A percentile compares a stretch with the other conserved stretches of the same genome.
These are phyloP conservation scores for Neospermospora avenae DNA, from an alignment of 2,329 filamentous ascomycete species.

Conservation along the genomic window DNA sequence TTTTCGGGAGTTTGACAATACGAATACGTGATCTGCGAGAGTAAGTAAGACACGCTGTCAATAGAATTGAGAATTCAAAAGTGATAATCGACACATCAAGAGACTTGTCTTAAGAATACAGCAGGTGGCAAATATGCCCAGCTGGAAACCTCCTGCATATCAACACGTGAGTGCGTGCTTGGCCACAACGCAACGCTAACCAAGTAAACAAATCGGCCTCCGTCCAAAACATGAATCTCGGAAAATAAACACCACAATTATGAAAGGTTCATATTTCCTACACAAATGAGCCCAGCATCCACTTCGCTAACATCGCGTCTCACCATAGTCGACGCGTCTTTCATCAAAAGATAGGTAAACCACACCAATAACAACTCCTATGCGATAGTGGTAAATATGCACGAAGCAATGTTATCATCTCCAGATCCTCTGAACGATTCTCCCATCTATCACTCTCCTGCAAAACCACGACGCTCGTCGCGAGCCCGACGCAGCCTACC, in stretches of 20 bases:
- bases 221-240: background rate
- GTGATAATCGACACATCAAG: no score
- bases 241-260: slow-evolving; percentile 10
- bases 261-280: slow-evolving; percentile 13
- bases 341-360: background rate
- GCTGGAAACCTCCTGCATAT: background rate
- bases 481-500: slow-evolving; percentile 26
- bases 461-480: slow-evolving; percentile 28
- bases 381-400: slow-evolving; percentile 22
- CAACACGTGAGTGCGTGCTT: slow-evolving; percentile 5
- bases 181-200: background rate
- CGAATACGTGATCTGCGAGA: no score
- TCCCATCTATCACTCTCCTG: slow-evolving; percentile 27
- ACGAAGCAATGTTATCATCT: slow-evolving; percentile 30
- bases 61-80: no score
- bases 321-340: slow-evolving; percentile 1
- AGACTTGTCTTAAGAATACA: background rate
- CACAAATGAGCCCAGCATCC: slow-evolving; percentile 10
- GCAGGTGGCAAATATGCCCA: background rate
- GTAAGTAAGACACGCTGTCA: no score
- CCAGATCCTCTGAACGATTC: slow-evolving; percentile 36
- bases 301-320: slow-evolving; percentile 5
- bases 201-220: slow-evolving; percentile 10
- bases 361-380: slow-evolving; percentile 1
- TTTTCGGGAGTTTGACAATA: no score